Evolutionary conservation across 768 basidiomycete genomes (phyloP), one percentile per base, ranked within the genome.

Genomic region (Floccularia luteovirens): DNA sequence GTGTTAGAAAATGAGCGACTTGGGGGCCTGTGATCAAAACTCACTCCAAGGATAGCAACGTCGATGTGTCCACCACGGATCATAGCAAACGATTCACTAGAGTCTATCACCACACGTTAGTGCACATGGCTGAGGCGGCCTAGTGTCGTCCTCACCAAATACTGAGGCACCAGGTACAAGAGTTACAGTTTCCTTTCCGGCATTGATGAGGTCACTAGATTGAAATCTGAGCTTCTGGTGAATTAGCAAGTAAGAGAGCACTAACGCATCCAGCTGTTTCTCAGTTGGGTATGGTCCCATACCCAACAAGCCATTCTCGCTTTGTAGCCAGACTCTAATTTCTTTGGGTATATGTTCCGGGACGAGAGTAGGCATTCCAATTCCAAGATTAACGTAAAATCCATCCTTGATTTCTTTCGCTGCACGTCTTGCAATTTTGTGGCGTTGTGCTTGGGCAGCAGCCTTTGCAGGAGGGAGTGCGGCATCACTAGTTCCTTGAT

Each of bases 31-130:
- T n/a, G n/a, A n/a, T n/a, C n/a, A n/a, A n/a, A n/a, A 67, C 82
- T 54, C 61, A 87, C 89, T 21, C 93, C 93, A 36, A 97, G 77
- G 54, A 97, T 93, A 5, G 91, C 81, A 34, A 94, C 87, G 49
- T 97, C 80, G 36, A 97, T 78, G 61, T 97, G 93, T 4, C 93
- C 93, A 32, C 93, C 93, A 39, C 93, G 87, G 61, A 97, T 96
- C 93, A 97, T 97, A 8, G 86, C 87, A 53, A 97, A 97, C 2
- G 90, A 92, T 62, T 96, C 92, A 50, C 79, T 79, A 3, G 90
- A 92, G 62, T 93, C 87, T 86, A 45, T 40, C 32, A 8, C 27
- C 27, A 28, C 8, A 8, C 27, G 8, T 28, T 28, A 28, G 27
- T 28, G 14, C n/a, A n/a, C n/a, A n/a, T n/a, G n/a, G n/a, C n/a